Conservation (phyloP, 2,329 filamentous ascomycete species). For the Elsinoe arachidis region DNA sequence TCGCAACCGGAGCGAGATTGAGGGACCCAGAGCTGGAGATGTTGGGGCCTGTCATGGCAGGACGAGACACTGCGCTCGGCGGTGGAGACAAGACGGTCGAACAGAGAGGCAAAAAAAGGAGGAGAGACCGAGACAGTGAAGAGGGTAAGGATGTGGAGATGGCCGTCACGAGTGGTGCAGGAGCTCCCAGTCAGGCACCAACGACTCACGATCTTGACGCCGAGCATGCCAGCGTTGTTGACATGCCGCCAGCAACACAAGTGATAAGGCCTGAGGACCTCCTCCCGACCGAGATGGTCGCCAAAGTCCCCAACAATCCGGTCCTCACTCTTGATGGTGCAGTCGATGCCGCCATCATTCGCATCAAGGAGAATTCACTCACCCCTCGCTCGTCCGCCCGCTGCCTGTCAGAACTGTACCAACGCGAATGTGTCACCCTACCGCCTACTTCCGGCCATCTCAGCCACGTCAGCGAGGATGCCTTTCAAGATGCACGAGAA, state of each 20-base stretch:
- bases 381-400: conserved; percentile 2
- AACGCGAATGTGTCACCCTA: conserved; percentile 5
- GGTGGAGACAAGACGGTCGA: neutral
- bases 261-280: neutral
- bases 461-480: neutral
- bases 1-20: conserved; percentile 35
- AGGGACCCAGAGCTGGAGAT: conserved; percentile 41
- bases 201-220: neutral
- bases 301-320: conserved; percentile 15
- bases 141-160: neutral
- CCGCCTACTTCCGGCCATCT: neutral
- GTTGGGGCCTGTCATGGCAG: conserved; percentile 29
- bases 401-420: neutral
- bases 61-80: neutral
- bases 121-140: neutral
- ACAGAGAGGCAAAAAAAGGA: neutral
- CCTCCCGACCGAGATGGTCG: conserved; percentile 15
- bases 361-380: neutral
- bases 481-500: neutral
- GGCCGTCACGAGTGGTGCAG: neutral
- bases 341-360: neutral
- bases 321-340: conserved; percentile 8
- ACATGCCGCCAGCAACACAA: neutral
- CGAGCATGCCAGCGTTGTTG: no score
- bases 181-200: neutral